Conservation (phyloP, 2,329 filamentous ascomycete species). For the Pezicula neosporulosa region DNA sequence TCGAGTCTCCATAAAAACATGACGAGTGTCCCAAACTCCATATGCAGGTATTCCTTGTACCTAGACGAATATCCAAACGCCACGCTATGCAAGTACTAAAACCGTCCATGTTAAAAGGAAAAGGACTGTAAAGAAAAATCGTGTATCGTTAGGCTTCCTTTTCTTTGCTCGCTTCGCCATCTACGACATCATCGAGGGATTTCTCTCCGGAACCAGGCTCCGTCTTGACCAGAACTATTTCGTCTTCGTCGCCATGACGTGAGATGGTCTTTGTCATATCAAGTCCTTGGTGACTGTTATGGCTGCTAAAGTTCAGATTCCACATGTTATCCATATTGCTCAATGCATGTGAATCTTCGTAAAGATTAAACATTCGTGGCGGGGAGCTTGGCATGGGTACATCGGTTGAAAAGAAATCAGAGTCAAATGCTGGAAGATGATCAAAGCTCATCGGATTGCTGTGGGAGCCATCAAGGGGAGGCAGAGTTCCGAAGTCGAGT, state of each 20-base stretch:
- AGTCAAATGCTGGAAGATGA: constrained; percentile 20
- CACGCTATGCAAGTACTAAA: constrained; percentile 19
- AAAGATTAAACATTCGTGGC: constrained; percentile 32
- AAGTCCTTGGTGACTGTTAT: background rate
- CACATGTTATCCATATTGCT: constrained; percentile 23
- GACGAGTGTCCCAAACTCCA: constrained; percentile 1
- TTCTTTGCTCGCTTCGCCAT: background rate
- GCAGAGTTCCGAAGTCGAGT: constrained; percentile 31
- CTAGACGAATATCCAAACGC: constrained; percentile 11
- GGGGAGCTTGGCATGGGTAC: constrained; percentile 42
- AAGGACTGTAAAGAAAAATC: background rate
- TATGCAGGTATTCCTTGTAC: constrained; percentile 1
- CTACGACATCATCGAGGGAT: background rate
- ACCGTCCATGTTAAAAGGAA: background rate
- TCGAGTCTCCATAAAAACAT: background rate
- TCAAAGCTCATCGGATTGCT: constrained; percentile 20
- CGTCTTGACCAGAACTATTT: constrained; percentile 14
- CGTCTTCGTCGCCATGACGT: background rate
- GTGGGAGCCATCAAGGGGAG: constrained; percentile 11
- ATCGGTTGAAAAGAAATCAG: constrained; percentile 39
- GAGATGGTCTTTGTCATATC: too few relatives aligned
- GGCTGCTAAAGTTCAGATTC: constrained; percentile 13
- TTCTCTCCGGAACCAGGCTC: constrained; percentile 7
- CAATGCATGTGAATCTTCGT: constrained; percentile 24
- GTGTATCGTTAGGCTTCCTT: background rate